Evolutionary conservation across 129 eudicot species (phyloP).

Genomic region (Deinandra increscens): DNA sequence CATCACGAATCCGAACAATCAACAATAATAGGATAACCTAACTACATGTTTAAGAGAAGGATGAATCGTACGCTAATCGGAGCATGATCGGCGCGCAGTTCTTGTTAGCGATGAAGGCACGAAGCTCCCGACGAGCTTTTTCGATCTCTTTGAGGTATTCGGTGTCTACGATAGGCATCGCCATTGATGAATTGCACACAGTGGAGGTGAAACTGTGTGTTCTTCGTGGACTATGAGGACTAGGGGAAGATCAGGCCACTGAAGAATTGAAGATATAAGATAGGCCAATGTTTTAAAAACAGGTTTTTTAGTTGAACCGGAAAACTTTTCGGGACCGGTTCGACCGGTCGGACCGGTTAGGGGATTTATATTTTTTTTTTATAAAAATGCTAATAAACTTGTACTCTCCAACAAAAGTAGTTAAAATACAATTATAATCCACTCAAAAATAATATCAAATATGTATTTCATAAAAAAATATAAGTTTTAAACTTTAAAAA

Average conservation of each 20-base stretch:
- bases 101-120: conserved; percentile 77
- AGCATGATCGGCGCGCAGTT: conserved; percentile 94
- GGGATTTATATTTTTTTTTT: too few relatives aligned
- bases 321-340: too few relatives aligned
- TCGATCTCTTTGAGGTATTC: conserved; percentile 77
- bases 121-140: conserved; percentile 86
- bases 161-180: conserved; percentile 77
- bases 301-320: too few relatives aligned
- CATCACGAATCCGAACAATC: conserved; percentile 13
- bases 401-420: too few relatives aligned
- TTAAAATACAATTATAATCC: too few relatives aligned
- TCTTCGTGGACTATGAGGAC: conserved; percentile 19
- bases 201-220: conserved; percentile 26
- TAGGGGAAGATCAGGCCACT: conserved; percentile 21
- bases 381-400: too few relatives aligned
- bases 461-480: too few relatives aligned
- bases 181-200: conserved; percentile 44
- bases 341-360: too few relatives aligned
- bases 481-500: too few relatives aligned
- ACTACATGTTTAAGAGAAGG: conserved; percentile 7
- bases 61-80: conserved; percentile 73
- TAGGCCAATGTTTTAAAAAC: too few relatives aligned
- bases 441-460: too few relatives aligned
- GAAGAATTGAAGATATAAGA: conserved; percentile 28
- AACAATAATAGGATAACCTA: conserved; percentile 18